Base-by-base conservation (phyloP, 495 filamentous ascomycete species). In the Podospora pseudoanserina region DNA sequence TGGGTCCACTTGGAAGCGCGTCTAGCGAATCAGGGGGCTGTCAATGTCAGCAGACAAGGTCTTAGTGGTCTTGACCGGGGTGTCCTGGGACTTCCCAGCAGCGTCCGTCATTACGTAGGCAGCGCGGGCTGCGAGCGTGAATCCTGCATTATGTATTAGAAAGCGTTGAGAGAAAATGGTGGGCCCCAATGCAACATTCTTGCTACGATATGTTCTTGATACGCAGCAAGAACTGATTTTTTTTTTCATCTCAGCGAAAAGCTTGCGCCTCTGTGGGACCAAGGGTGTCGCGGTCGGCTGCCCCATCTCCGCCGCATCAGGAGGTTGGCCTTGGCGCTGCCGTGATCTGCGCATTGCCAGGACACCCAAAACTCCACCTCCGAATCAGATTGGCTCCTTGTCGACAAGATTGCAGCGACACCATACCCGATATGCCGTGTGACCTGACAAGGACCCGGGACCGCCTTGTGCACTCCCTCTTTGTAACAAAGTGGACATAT, bases 31-130 rank as follows among this genome's bases (percentile, higher is more conserved):
- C 67, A 73, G 5, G 60, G 34, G 5, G 7, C 39, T 20, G 32
- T 60, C 61, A 77, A 71, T 77, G 75, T 77, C 75, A 77, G 75
- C 75, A 77, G 72, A 64, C 67, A 65, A 23, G 71, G 54, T 20
- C 34, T 58, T 62, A 65, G 65, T 59, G 28, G 71, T 20, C 34
- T 28, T 44, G 15, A 44, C 61, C 27, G 20, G 61, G 44, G 28
- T 55, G 15, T 16, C 63, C 20, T 11, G 39, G 44, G 39, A 27
- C 39, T 23, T 57, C 53, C 55, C 44, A 65, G 64, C 19, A 34
- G 56, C 56, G 23, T 65, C 64, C 53, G 53, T 18, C 64, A 65
- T 63, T 63, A 44, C 30, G 27, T 62, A 63, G 32, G 28, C 61
- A n/a, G 28, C 23, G 23, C 23, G 23, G 23, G 23, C 4, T 39